These are phyloP conservation scores for Rubia occidens DNA, from an alignment of 305 asterid genomes.

Conservation along the genomic window DNA sequence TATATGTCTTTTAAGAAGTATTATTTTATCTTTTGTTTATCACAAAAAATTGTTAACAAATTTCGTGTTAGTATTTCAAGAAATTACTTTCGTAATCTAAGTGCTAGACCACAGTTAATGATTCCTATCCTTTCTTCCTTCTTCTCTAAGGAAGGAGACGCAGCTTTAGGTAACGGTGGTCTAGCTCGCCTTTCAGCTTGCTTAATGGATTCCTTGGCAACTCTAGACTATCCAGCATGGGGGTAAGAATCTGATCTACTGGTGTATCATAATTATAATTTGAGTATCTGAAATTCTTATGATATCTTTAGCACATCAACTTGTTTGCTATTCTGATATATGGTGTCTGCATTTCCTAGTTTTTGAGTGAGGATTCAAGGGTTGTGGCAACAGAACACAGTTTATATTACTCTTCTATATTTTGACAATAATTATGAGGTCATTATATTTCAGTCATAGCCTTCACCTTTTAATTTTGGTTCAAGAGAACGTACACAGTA, in stretches of 20 bases:
- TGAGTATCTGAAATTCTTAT: not conserved
- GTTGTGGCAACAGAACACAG: not conserved
- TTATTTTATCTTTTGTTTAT: not conserved
- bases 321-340: not conserved
- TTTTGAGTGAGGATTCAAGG: not conserved
- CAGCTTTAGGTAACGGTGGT: conserved; percentile 43
- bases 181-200: conserved; percentile 43
- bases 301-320: conserved; percentile 8
- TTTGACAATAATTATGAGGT: not conserved
- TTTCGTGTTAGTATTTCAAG: not conserved
- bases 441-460: not conserved
- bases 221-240: conserved; percentile 40
- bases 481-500: not conserved
- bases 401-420: not conserved
- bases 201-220: conserved; percentile 39
- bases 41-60: not conserved
- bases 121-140: not conserved
- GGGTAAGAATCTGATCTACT: conserved; percentile 22
- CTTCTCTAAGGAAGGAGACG: conserved; percentile 34
- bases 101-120: not conserved
- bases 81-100: not conserved
- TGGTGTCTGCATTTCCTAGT: not conserved
- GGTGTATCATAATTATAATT: not conserved
- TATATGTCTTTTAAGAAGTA: not conserved
- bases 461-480: not conserved